A percentile compares a stretch with the other conserved stretches of the same genome.
These are phyloP conservation scores for Ulmus americana DNA, from an alignment of 331 rosid genomes.

Conservation along the genomic window DNA sequence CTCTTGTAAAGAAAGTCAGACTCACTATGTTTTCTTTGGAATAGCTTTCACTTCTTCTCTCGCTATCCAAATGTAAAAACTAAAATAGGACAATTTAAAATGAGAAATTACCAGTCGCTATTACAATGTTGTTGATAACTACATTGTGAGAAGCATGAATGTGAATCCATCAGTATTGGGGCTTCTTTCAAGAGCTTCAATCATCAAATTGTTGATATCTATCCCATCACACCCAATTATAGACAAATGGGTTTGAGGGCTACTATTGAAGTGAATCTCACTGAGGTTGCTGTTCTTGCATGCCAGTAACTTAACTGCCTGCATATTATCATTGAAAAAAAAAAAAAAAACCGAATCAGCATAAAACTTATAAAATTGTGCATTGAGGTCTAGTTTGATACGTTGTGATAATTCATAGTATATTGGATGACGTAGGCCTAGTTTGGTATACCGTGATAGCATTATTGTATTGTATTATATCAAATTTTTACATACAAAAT, in stretches of 20 bases:
- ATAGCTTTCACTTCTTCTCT: too few relatives aligned
- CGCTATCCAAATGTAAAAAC: too few relatives aligned
- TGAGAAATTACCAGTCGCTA: constrained; percentile 21
- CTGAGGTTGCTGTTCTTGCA: constrained; percentile 20
- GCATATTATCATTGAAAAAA: not conserved
- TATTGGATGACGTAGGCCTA: too few relatives aligned
- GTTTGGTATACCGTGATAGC: too few relatives aligned
- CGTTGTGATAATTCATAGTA: too few relatives aligned
- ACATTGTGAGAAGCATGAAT: constrained; percentile 27
- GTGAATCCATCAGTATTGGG: constrained; percentile 46
- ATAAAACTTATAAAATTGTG: not conserved
- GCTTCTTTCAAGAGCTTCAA: constrained; percentile 29
- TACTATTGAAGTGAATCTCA: constrained; percentile 23
- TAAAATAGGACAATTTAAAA: too few relatives aligned
- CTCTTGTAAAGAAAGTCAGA: too few relatives aligned
- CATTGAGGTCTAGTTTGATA: too few relatives aligned
- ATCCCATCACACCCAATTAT: constrained; percentile 17
- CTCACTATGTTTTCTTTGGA: too few relatives aligned
- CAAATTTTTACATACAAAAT: too few relatives aligned
- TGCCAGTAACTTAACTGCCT: constrained; percentile 33
- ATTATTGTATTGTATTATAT: too few relatives aligned
- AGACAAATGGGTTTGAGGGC: constrained; percentile 26
- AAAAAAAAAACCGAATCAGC: not conserved
- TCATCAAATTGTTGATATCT: constrained; percentile 17
- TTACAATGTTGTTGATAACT: constrained; percentile 5